Conservation (phyloP, 129 eudicot species). For the Erigeron canadensis region DNA sequence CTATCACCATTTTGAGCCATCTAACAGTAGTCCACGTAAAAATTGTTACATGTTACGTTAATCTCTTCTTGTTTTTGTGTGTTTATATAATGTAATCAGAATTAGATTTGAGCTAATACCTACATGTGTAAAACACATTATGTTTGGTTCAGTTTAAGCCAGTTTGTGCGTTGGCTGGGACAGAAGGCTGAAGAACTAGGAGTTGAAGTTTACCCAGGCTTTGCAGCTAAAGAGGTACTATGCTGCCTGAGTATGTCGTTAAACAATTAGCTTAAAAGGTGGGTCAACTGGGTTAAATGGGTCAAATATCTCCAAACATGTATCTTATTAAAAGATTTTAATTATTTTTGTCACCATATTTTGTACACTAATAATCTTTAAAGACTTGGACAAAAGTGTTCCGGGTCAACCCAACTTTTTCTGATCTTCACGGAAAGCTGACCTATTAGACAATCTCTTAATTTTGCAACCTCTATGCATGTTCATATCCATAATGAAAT, state of each 20-base stretch:
- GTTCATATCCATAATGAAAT: neutral
- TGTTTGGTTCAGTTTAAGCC: slow-evolving; percentile 75
- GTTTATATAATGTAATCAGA: neutral
- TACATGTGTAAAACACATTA: slow-evolving; percentile 8
- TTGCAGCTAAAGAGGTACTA: slow-evolving; percentile 95
- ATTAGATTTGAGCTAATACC: slow-evolving; percentile 9
- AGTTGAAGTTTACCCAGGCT: slow-evolving; percentile 95
- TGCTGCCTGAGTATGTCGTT: too few relatives aligned
- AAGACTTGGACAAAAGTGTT: neutral
- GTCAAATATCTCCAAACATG: neutral
- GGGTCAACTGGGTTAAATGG: neutral
- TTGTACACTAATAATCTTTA: neutral
- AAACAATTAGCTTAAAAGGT: neutral
- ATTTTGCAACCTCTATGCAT: neutral
- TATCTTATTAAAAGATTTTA: neutral
- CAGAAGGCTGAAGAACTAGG: slow-evolving; percentile 96
- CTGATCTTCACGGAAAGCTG: too few relatives aligned
- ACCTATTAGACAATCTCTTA: too few relatives aligned
- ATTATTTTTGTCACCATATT: neutral
- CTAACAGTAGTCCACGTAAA: too few relatives aligned
- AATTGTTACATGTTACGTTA: too few relatives aligned
- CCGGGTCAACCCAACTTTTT: neutral
- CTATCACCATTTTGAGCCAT: neutral
- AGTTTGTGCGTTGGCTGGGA: slow-evolving; percentile 93
- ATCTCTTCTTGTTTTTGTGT: neutral